These are phyloP conservation scores for Alternaria infectoria DNA, from an alignment of 2,329 filamentous ascomycete species.

Conservation along the genomic window DNA sequence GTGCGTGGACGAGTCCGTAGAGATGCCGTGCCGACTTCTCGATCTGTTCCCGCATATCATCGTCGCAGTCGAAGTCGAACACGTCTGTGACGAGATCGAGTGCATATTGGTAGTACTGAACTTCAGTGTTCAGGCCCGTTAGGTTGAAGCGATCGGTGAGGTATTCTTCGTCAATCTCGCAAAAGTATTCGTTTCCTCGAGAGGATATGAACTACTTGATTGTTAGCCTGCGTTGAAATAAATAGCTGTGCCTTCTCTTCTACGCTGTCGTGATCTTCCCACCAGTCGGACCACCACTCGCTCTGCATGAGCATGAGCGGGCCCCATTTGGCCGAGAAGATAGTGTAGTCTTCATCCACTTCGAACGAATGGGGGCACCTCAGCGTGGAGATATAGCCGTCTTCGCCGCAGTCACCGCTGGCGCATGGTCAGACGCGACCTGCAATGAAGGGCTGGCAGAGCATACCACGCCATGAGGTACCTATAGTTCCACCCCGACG, in stretches of 20 bases:
- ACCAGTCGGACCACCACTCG: conserved; percentile 10
- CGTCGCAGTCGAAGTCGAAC: conserved; percentile 97
- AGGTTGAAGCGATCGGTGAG: conserved; percentile 98
- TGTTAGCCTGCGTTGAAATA: conserved; percentile 14
- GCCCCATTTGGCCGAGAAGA: conserved; percentile 2
- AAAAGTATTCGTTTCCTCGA: conserved; percentile 98
- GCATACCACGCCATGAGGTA: conserved; percentile 11
- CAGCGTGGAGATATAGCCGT: conserved; percentile 9
- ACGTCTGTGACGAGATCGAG: conserved; percentile 97
- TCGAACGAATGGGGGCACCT: conserved; percentile 5
- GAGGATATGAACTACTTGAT: conserved; percentile 87
- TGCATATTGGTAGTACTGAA: conserved; percentile 99
- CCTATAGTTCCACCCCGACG: neutral
- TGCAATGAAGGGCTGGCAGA: neutral
- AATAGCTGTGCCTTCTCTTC: neutral
- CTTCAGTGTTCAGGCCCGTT: conserved; percentile 94
- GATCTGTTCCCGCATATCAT: conserved; percentile 97
- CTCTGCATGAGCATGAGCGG: conserved; percentile 4
- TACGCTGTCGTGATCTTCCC: conserved; percentile 1
- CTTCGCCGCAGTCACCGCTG: conserved; percentile 7
- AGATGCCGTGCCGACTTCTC: conserved; percentile 96
- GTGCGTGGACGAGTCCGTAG: conserved; percentile 93
- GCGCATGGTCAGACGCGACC: conserved; percentile 3
- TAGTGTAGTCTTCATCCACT: neutral
- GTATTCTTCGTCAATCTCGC: conserved; percentile 99